Base-by-base conservation (phyloP, 2,329 filamentous ascomycete species). In the Pestalotiopsis sp. region DNA sequence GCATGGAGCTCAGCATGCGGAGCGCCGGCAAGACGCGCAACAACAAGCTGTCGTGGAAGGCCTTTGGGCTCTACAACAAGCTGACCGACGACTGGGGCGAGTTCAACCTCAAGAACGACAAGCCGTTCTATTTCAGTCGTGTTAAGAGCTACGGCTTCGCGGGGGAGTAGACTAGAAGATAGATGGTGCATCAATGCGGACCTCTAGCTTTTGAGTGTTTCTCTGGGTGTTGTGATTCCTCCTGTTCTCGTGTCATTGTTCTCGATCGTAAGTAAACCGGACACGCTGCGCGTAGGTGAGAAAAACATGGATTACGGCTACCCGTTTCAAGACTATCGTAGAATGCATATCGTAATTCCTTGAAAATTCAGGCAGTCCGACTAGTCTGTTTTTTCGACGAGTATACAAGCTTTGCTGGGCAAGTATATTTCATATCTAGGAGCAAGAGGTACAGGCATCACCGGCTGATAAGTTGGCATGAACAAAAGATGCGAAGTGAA, bases 71-170 rank as follows among this genome's bases (percentile, higher is more conserved):
- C 82, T 95, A 97, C 77, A 97, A 98, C 77, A 88, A 88, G 73
- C 80, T 97, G 75, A 97, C 94, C 7, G 94, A 97, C 78, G 95
- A 98, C 80, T 96, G 93, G 92, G 93, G 86, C 3, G 92, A 93
- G 81, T 98, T 98, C 80, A 79, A 81, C 14, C 79, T 90, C 52
- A 87, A 86, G 77, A 88, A 91, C 72, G 85, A 90, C 68, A 91
- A 90, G 78, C 85, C 90, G 0, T 92, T 88, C 75, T 88, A 90
- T 76, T 92, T 91, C 73, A 92, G 90, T 75, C 82, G 90, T 13
- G 90, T 92, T 3, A 87, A 83, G 79, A 90, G 88, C 71, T 91
- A 90, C 71, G 88, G 88, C 0, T 74, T 81, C 67, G 41, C n/a
- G 20, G 84, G 84, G 23, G 84, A 82, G 70, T 84, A 74, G 68